phyloP scores from a whole-genome alignment of 768 basidiomycete genomes.

The Hygrocybe coccinea region DNA sequence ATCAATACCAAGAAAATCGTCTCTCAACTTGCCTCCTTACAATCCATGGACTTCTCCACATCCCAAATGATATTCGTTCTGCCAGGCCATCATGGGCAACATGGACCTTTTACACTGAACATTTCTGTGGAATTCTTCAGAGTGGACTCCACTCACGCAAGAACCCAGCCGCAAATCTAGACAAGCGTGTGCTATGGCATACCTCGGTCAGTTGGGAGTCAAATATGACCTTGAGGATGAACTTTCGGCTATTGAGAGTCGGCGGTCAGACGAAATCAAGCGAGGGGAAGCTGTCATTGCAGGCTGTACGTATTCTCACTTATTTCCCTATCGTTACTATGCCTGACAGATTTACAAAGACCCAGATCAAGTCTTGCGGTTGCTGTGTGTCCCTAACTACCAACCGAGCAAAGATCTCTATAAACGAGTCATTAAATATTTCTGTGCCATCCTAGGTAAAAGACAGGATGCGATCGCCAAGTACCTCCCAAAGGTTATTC shows the following conservation, averaged over 20 bases:
- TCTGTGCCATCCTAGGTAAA: conserved; percentile 18
- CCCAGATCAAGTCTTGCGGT: too few species aligned
- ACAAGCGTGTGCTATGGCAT: conserved; percentile 19
- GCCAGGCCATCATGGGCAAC: conserved; percentile 31
- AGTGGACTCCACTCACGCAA: conserved; percentile 16
- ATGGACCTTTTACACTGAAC: conserved; percentile 37
- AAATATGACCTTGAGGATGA: conserved; percentile 24
- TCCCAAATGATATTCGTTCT: conserved; percentile 25
- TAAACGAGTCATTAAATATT: too few species aligned
- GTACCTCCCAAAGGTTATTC: conserved; percentile 13
- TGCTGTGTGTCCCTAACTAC: too few species aligned
- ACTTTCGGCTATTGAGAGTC: background rate
- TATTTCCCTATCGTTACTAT: background rate
- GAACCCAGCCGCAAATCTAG: conserved; percentile 28
- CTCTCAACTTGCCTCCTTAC: conserved; percentile 28
- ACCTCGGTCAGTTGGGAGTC: conserved; percentile 21
- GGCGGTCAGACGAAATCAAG: background rate
- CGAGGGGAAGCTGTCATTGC: conserved; percentile 2
- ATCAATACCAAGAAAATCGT: conserved; percentile 24
- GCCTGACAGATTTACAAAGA: conserved; percentile 10
- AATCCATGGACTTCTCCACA: conserved; percentile 33
- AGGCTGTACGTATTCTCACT: conserved; percentile 1
- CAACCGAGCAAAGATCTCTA: too few species aligned
- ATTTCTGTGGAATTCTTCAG: conserved; percentile 29
- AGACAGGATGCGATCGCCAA: background rate